Conservation (phyloP, 306 rosid species). For the Astragalus glycyphyllos region DNA sequence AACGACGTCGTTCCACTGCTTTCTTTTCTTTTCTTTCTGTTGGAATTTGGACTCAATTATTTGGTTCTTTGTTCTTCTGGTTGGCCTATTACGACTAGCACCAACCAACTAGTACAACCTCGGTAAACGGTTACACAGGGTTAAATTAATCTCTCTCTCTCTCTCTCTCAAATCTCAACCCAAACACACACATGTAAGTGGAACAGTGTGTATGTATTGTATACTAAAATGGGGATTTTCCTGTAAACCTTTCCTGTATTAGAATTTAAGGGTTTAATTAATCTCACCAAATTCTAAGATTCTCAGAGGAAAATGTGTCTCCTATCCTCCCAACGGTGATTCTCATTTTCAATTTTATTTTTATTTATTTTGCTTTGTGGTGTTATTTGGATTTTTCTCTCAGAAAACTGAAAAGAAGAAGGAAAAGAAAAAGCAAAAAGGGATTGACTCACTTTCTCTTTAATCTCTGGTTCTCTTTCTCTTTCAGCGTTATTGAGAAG, state of each 20-base stretch:
- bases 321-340: background rate
- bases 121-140: no score
- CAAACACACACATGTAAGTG: background rate
- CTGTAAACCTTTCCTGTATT: conserved; percentile 9
- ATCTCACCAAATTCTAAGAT: conserved; percentile 30
- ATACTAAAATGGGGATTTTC: conserved; percentile 36
- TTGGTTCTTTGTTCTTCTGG: conserved; percentile 35
- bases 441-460: conserved; percentile 37
- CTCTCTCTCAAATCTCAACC: background rate
- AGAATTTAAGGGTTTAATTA: no score
- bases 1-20: conserved; percentile 40
- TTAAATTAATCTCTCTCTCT: background rate
- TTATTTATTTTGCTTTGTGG: background rate
- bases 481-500: conserved; percentile 21
- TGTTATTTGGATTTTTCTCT: conserved; percentile 44
- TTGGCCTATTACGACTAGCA: background rate
- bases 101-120: conserved; percentile 30
- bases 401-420: conserved; percentile 40
- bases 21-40: background rate
- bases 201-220: background rate
- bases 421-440: conserved; percentile 48
- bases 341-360: no score
- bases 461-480: conserved; percentile 4
- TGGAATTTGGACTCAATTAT: conserved; percentile 34
- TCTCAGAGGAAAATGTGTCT: conserved; percentile 47